Evolutionary conservation across 306 rosid genomes (phyloP).

Genomic region (Vigna mungo): DNA sequence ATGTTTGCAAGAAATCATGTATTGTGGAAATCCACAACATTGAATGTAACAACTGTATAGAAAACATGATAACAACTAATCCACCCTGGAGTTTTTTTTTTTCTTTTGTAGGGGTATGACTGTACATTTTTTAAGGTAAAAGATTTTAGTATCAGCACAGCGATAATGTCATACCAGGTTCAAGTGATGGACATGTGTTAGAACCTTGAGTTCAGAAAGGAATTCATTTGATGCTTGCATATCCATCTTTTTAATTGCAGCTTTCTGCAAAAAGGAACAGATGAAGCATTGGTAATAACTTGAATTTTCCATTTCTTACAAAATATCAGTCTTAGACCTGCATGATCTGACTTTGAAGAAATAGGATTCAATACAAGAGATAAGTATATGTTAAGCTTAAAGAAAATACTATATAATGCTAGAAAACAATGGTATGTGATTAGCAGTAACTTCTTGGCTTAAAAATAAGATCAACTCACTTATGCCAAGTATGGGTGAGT

Average conservation of each 20-base stretch:
- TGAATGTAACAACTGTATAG: neutral
- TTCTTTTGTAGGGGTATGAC: neutral
- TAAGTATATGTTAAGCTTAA: constrained; percentile 16
- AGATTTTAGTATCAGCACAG: neutral
- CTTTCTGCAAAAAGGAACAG: constrained; percentile 56
- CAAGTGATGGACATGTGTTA: constrained; percentile 83
- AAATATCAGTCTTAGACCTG: neutral
- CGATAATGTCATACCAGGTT: constrained; percentile 65
- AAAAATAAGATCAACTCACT: neutral
- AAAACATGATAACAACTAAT: neutral
- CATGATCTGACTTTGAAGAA: neutral
- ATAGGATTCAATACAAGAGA: neutral
- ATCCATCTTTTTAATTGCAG: constrained; percentile 84
- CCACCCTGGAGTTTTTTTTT: neutral
- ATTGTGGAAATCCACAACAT: neutral
- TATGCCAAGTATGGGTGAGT: neutral
- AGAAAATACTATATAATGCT: neutral
- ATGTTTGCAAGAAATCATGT: constrained; percentile 36
- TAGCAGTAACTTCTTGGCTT: constrained; percentile 35
- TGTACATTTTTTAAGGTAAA: neutral
- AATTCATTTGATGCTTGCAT: constrained; percentile 85
- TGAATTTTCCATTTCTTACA: constrained; percentile 15
- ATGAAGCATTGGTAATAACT: constrained; percentile 21
- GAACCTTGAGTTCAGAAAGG: constrained; percentile 71
- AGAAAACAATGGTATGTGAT: neutral